phyloP scores from a whole-genome alignment of 352 stramenopile species.

The Albugo candida region DNA sequence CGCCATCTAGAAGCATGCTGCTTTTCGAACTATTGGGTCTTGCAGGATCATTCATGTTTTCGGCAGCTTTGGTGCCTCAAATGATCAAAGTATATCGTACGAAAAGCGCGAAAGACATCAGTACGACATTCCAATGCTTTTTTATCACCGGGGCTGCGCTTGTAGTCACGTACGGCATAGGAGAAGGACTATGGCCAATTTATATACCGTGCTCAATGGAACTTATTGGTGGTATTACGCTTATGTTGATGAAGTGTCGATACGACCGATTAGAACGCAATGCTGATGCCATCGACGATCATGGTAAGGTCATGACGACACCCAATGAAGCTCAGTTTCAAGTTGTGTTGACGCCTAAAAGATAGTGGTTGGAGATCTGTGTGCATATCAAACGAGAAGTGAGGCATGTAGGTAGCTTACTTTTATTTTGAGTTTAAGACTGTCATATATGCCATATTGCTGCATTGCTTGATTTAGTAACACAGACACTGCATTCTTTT shows the following conservation, averaged over 20 bases:
- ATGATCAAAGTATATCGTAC: slow-evolving; percentile 38
- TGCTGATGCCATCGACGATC: too few species aligned
- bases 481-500: too few species aligned
- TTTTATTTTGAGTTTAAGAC: too few species aligned
- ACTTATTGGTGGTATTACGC: slow-evolving; percentile 13
- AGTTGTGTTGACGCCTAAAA: too few species aligned
- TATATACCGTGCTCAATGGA: slow-evolving; percentile 31
- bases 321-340: too few species aligned
- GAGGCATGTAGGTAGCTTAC: too few species aligned
- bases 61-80: slow-evolving; percentile 29
- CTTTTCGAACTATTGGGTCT: slow-evolving; percentile 31
- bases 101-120: slow-evolving; percentile 39
- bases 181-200: slow-evolving; percentile 29
- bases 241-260: slow-evolving; percentile 8
- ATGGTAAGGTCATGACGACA: too few species aligned
- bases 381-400: too few species aligned
- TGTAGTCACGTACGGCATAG: slow-evolving; percentile 24
- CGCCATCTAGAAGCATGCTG: neutral
- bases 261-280: neutral
- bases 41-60: slow-evolving; percentile 36
- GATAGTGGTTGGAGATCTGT: too few species aligned
- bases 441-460: too few species aligned
- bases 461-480: too few species aligned
- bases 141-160: slow-evolving; percentile 21
- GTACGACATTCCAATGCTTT: slow-evolving; percentile 21